A percentile compares a stretch with the other conserved stretches of the same genome.
Evolutionary conservation across 1,284 basidiomycete species (phyloP).

Genomic region (Apiotrichum sp.): DNA sequence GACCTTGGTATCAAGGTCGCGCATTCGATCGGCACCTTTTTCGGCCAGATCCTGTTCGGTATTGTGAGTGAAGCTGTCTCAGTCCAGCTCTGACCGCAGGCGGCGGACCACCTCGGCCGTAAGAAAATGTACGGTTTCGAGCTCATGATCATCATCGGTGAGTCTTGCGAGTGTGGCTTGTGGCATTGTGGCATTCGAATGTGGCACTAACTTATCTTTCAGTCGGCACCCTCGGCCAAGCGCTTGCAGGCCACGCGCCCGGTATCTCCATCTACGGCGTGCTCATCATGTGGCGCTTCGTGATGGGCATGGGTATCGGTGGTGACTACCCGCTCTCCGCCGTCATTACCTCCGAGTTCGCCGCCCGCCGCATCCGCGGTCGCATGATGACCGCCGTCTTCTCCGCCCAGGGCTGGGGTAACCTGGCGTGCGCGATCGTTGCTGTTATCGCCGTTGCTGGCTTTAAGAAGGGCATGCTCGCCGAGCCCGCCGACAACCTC

Average conservation of each 20-base stretch:
- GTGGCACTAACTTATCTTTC: background rate
- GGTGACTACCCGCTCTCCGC: conserved; percentile 58
- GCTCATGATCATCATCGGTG: conserved; percentile 30
- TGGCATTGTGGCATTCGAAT: background rate
- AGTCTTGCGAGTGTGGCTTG: background rate
- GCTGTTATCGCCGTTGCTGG: conserved; percentile 61
- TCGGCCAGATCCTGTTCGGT: conserved; percentile 50
- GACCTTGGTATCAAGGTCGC: conserved; percentile 65
- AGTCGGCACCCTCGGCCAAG: conserved; percentile 49
- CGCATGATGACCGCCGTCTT: conserved; percentile 53
- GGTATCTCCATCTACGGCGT: conserved; percentile 65
- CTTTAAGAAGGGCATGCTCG: conserved; percentile 60
- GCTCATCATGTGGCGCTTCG: conserved; percentile 60
- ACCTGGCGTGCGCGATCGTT: conserved; percentile 61
- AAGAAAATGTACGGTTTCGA: conserved; percentile 51
- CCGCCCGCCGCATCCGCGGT: conserved; percentile 59
- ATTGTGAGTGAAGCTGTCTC: conserved; percentile 15
- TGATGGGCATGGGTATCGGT: conserved; percentile 59
- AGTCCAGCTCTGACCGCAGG: background rate
- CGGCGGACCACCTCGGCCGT: conserved; percentile 48
- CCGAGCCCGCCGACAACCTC: conserved; percentile 46
- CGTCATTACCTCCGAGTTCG: conserved; percentile 60
- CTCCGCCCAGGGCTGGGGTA: conserved; percentile 53
- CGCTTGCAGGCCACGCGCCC: conserved; percentile 53
- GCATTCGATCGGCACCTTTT: conserved; percentile 51